These are phyloP conservation scores for Dictyostelium purpureum DNA, from an alignment of 78 protist genomes.

Conservation along the genomic window DNA sequence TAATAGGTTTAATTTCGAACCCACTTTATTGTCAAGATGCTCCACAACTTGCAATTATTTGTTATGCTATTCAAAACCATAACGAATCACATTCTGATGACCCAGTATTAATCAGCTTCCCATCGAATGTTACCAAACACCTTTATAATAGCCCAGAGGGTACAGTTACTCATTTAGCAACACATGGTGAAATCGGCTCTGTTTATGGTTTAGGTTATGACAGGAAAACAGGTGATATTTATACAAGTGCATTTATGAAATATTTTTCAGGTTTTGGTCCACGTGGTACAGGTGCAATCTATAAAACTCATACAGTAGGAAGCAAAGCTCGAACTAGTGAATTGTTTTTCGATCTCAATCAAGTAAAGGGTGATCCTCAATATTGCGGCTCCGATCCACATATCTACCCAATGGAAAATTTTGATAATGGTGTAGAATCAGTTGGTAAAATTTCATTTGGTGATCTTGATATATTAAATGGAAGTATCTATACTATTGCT, in stretches of 20 bases:
- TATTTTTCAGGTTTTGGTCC: conserved; percentile 40
- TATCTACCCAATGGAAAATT: background rate
- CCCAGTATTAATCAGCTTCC: conserved; percentile 28
- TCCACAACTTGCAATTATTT: conserved; percentile 11
- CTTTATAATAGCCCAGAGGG: conserved; percentile 11
- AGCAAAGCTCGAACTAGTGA: background rate
- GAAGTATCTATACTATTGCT: background rate
- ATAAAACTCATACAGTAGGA: background rate
- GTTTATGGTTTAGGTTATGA: conserved; percentile 36
- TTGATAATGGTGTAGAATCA: background rate
- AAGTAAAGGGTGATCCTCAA: background rate
- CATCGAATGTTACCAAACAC: background rate
- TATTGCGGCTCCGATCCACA: conserved; percentile 27
- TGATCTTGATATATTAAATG: conserved; percentile 22
- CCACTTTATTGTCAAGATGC: background rate
- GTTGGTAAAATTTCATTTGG: conserved; percentile 40
- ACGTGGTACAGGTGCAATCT: conserved; percentile 44
- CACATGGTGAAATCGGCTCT: background rate
- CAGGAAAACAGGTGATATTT: background rate
- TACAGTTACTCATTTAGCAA: conserved; percentile 10
- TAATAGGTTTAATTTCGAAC: background rate
- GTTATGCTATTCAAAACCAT: background rate
- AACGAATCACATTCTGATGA: conserved; percentile 27
- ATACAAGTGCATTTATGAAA: conserved; percentile 9
- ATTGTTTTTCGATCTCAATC: conserved; percentile 8